Conservation (phyloP, 1,139 yeast genomes). For the Oligophagozyma castellii region DNA sequence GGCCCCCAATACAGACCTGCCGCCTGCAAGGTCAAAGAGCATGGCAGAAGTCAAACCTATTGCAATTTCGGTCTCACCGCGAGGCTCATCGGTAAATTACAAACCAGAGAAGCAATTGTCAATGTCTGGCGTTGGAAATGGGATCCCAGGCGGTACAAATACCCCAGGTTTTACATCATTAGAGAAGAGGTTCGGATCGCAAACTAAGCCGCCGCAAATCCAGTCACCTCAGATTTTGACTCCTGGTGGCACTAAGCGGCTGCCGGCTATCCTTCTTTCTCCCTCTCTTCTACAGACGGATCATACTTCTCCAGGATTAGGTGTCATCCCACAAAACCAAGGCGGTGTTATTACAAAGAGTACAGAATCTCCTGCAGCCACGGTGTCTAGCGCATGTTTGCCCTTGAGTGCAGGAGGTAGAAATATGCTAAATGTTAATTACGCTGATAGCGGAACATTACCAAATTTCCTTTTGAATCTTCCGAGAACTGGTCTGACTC, state of each 20-base stretch:
- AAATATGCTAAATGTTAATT: not conserved
- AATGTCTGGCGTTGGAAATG: conserved; percentile 3
- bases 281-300: conserved; percentile 20
- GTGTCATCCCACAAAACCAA: conserved; percentile 3
- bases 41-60: not conserved
- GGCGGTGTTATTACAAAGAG: conserved; percentile 14
- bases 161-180: not conserved
- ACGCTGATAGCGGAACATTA: conserved; percentile 4
- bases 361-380: conserved; percentile 4
- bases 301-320: conserved; percentile 23
- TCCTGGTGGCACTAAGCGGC: conserved; percentile 43
- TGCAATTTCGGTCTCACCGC: not conserved
- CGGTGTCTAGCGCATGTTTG: not conserved
- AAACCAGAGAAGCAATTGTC: not conserved
- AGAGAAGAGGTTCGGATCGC: not conserved
- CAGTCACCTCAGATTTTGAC: conserved; percentile 42
- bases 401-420: not conserved
- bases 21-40: not conserved
- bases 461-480: conserved; percentile 19
- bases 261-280: conserved; percentile 38
- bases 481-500: conserved; percentile 49
- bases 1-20: not conserved
- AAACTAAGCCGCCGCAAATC: conserved; percentile 6
- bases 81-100: not conserved
- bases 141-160: conserved; percentile 1